Percentiles rank a stretch among this genome's conserved stretches.
Evolutionary conservation across 2,329 filamentous ascomycete species (phyloP).

Genomic region (Fusarium cyanostomum): DNA sequence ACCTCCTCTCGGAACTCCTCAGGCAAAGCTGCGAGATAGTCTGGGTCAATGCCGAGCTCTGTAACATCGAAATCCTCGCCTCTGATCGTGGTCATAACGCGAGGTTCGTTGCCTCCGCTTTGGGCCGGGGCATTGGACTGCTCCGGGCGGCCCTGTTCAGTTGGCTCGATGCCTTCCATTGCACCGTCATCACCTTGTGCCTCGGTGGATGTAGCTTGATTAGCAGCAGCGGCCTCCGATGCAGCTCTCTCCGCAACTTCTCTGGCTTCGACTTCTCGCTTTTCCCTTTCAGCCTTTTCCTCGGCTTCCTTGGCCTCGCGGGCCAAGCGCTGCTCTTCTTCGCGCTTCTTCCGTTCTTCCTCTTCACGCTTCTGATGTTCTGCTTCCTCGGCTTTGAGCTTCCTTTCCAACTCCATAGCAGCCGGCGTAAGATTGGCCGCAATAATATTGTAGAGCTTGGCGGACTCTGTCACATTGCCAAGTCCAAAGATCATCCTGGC

Average conservation of each 20-base stretch:
- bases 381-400: constrained; percentile 69
- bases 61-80: constrained; percentile 94
- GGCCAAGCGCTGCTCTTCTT: constrained; percentile 71
- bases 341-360: constrained; percentile 69
- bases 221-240: constrained; percentile 62
- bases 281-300: constrained; percentile 72
- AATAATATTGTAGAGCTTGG: constrained; percentile 73
- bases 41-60: constrained; percentile 89
- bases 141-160: constrained; percentile 48
- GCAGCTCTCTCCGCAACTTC: constrained; percentile 67
- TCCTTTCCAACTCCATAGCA: constrained; percentile 83
- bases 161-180: constrained; percentile 82
- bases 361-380: constrained; percentile 59
- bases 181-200: constrained; percentile 48
- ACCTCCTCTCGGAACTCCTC: constrained; percentile 97
- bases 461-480: constrained; percentile 70
- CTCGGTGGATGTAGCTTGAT: constrained; percentile 8
- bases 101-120: constrained; percentile 47
- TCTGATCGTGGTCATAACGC: constrained; percentile 83
- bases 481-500: constrained; percentile 84
- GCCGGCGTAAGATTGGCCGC: constrained; percentile 80
- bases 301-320: constrained; percentile 78
- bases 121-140: constrained; percentile 44
- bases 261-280: constrained; percentile 75
- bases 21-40: constrained; percentile 95